Conservation (phyloP, 257 asterid genomes). For the Coffea eugenioides region DNA sequence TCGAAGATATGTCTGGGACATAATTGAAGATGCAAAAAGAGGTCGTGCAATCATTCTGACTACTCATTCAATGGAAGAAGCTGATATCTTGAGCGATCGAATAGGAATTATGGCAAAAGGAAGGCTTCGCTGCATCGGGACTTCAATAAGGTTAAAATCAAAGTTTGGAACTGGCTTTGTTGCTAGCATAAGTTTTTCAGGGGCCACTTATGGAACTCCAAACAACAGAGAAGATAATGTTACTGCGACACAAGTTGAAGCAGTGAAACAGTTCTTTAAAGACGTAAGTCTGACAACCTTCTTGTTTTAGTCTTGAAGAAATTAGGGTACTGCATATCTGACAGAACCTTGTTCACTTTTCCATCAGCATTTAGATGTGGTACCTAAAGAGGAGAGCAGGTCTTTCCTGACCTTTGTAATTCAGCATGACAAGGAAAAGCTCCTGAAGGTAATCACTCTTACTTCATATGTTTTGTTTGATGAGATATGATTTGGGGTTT, state of each 20-base stretch:
- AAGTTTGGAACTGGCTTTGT: slow-evolving; percentile 87
- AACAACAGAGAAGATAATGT: slow-evolving; percentile 33
- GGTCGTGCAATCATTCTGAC: slow-evolving; percentile 91
- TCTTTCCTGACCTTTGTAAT: slow-evolving; percentile 78
- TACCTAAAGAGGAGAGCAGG: slow-evolving; percentile 84
- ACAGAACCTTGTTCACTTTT: background rate
- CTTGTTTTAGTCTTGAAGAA: slow-evolving; percentile 7
- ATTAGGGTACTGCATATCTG: background rate
- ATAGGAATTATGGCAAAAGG: slow-evolving; percentile 98
- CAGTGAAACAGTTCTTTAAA: slow-evolving; percentile 74
- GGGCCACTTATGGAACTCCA: slow-evolving; percentile 42
- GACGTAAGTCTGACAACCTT: slow-evolving; percentile 44
- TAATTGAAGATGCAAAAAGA: slow-evolving; percentile 77
- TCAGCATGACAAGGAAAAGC: slow-evolving; percentile 86
- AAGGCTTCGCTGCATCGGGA: slow-evolving; percentile 93
- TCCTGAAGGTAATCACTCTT: slow-evolving; percentile 29
- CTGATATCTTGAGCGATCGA: slow-evolving; percentile 86
- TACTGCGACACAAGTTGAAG: slow-evolving; percentile 41
- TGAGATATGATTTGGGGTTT: slow-evolving; percentile 28
- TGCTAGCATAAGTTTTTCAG: slow-evolving; percentile 76
- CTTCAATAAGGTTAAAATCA: slow-evolving; percentile 90
- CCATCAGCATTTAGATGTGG: slow-evolving; percentile 64
- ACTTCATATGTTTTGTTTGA: background rate
- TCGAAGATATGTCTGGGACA: slow-evolving; percentile 95
- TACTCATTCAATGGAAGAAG: slow-evolving; percentile 99